Percentiles rank a stretch among this genome's conserved stretches.
Evolutionary conservation across 352 stramenopile species (phyloP).

Genomic region (Globisporangium barbulae): DNA sequence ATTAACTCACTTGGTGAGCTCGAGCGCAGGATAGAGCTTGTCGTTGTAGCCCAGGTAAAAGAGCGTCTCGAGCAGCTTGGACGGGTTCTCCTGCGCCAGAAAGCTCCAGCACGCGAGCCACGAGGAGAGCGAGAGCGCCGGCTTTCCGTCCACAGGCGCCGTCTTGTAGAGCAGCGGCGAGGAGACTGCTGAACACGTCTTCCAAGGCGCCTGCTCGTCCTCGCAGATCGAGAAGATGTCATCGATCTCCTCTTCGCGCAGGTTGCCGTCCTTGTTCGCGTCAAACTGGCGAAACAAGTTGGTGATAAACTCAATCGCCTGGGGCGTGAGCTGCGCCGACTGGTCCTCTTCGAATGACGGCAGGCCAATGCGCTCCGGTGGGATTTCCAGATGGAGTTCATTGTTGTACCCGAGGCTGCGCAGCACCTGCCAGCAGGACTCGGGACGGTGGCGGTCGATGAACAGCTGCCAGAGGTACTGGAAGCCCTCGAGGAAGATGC

Average conservation of each 20-base stretch:
- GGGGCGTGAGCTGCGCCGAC: slow-evolving; percentile 69
- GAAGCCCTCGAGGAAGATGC: slow-evolving; percentile 76
- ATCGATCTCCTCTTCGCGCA: slow-evolving; percentile 63
- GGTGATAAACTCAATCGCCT: slow-evolving; percentile 67
- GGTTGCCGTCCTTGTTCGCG: slow-evolving; percentile 73
- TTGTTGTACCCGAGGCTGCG: slow-evolving; percentile 83
- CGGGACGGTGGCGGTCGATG: slow-evolving; percentile 86
- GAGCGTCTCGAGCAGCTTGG: slow-evolving; percentile 68
- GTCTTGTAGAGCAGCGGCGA: slow-evolving; percentile 56
- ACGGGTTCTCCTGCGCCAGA: slow-evolving; percentile 71
- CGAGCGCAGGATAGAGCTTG: slow-evolving; percentile 57
- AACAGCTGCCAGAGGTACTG: slow-evolving; percentile 85
- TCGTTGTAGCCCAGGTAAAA: slow-evolving; percentile 86
- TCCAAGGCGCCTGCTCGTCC: slow-evolving; percentile 64
- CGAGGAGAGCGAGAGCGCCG: slow-evolving; percentile 45
- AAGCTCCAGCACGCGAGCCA: slow-evolving; percentile 77
- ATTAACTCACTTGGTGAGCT: slow-evolving; percentile 56
- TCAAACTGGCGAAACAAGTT: slow-evolving; percentile 83
- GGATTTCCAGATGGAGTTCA: slow-evolving; percentile 74
- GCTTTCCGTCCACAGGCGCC: slow-evolving; percentile 47
- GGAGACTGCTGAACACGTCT: slow-evolving; percentile 52
- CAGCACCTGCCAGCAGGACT: slow-evolving; percentile 86
- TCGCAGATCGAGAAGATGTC: slow-evolving; percentile 85
- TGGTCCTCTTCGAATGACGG: slow-evolving; percentile 62
- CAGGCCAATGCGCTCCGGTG: slow-evolving; percentile 53